These are phyloP conservation scores for Eustoma russellianum DNA, from an alignment of 257 asterid genomes.

Conservation along the genomic window DNA sequence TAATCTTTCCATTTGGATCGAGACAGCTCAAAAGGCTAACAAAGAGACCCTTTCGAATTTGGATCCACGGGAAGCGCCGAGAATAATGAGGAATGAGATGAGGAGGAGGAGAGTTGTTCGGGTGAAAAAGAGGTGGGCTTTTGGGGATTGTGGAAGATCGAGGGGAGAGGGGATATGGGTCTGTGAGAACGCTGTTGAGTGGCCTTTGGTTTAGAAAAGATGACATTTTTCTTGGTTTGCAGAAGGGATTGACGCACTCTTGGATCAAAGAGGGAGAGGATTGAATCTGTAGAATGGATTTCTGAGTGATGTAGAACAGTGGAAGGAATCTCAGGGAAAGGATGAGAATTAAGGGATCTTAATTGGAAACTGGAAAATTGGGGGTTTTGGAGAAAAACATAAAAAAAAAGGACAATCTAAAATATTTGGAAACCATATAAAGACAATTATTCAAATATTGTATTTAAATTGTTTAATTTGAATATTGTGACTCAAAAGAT, in stretches of 20 bases:
- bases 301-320: background rate
- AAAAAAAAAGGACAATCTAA: no score
- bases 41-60: conserved; percentile 26
- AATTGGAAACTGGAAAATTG: background rate
- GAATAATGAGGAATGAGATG: conserved; percentile 36
- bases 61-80: conserved; percentile 51
- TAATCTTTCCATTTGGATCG: conserved; percentile 67
- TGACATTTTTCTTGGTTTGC: conserved; percentile 24
- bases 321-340: background rate
- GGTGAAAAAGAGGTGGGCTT: conserved; percentile 45
- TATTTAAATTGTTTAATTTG: no score
- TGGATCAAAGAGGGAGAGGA: background rate
- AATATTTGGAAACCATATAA: no score
- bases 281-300: background rate
- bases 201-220: conserved; percentile 65
- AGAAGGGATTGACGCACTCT: background rate
- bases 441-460: no score
- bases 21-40: conserved; percentile 6
- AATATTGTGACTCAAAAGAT: no score
- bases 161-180: conserved; percentile 32
- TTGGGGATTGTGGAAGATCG: conserved; percentile 56
- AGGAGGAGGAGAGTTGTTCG: conserved; percentile 43
- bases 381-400: no score
- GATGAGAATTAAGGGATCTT: background rate
- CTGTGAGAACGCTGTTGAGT: conserved; percentile 27